Base-by-base conservation (phyloP, 1,139 yeast genomes). In the Magnusiomyces tetraspermus region DNA sequence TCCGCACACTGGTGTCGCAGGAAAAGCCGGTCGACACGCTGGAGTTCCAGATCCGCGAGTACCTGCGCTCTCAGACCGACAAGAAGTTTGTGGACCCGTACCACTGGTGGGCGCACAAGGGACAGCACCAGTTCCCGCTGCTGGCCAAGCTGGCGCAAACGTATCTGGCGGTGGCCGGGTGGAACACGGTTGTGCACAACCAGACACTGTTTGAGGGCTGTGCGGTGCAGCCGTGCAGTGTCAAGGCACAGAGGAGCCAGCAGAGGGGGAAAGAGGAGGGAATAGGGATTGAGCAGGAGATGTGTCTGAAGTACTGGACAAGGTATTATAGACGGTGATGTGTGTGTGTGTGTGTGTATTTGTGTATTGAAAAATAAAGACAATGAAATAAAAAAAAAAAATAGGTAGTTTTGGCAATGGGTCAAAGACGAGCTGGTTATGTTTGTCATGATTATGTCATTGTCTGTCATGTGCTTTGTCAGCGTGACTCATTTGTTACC, bases 171-270 rank as follows among this genome's bases (percentile, higher is more conserved):
- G 52, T 54, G 21, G 51, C 56, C 11, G 56, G 56, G 10, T 54
- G 54, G 56, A 54, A 54, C 50, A 53, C 52, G 19, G 56, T 54
- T 22, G 46, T 54, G 24, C 56, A 54, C 43, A 53, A 54, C 26
- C 54, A 53, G 44, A 50, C 51, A 48, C 46, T 54, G 30, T 45
- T 48, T 49, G 56, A 54, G 47, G 56, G 52, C 24, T 49, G 54
- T 30, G 56, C 52, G n/a, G 52, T 54, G 24, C 26, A 51, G 38
- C 52, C 50, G 17, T 46, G 26, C 17, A 10, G 11, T 28, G n/a
- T 26, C 51, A 45, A 50, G 51, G n/a, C 36, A 51, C 26, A 49
- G 45, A 22, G 53, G 53, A 23, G 43, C 24, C 38, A n/a, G n/a
- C 46, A 3, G 38, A 23, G 6, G 8, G 33, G 22, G 6, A 26